Conservation (phyloP, 2,329 filamentous ascomycete species). For the Hymenoscyphus fraxineus region DNA sequence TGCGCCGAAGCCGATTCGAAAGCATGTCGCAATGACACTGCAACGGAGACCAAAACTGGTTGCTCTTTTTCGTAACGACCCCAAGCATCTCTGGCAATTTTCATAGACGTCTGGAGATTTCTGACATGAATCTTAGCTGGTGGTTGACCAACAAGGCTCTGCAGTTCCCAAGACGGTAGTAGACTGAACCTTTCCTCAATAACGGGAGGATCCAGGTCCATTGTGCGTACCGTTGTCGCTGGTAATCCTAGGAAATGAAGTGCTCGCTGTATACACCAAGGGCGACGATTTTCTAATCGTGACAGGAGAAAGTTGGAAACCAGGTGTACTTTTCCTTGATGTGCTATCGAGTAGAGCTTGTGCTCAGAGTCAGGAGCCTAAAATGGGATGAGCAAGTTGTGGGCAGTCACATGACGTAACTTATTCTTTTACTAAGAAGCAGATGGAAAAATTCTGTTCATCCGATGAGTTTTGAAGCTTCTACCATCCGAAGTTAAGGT, state of each 20-base stretch:
- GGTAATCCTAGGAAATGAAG: neutral
- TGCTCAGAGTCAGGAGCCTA: neutral
- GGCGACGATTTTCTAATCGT: neutral
- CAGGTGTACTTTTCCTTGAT: neutral
- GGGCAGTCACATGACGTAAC: neutral
- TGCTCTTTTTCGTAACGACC: slow-evolving; percentile 56
- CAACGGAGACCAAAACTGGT: slow-evolving; percentile 58
- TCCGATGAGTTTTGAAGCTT: neutral
- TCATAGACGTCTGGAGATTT: slow-evolving; percentile 55
- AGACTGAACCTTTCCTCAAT: neutral
- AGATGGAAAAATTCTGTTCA: neutral
- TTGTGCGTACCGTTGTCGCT: neutral
- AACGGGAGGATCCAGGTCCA: neutral
- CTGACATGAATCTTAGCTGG: slow-evolving; percentile 54
- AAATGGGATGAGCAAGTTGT: neutral
- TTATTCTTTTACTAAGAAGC: neutral
- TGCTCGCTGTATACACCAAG: neutral
- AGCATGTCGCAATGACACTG: slow-evolving; percentile 50
- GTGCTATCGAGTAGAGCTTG: neutral
- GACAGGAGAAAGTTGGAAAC: neutral
- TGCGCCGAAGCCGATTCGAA: slow-evolving; percentile 55
- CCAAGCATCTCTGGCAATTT: slow-evolving; percentile 60
- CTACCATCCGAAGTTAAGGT: neutral
- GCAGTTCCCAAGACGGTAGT: slow-evolving; percentile 13
- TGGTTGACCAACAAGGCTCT: slow-evolving; percentile 38